Percentiles rank a stretch among this genome's conserved stretches.
These are phyloP conservation scores for Ustilago curta DNA, from an alignment of 1,284 basidiomycete genomes.

Conservation along the genomic window DNA sequence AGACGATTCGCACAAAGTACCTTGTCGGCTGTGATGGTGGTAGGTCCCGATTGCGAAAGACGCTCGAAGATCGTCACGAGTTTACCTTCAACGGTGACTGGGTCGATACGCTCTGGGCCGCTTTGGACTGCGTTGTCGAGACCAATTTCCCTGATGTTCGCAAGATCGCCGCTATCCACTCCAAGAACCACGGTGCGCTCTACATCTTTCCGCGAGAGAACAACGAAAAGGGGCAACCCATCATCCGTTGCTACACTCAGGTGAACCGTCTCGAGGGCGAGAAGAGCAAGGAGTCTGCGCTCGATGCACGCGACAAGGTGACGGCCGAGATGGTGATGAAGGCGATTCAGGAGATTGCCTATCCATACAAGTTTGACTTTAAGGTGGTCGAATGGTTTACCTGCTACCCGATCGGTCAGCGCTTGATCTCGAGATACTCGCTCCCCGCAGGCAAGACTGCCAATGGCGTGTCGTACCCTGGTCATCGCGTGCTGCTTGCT, in stretches of 20 bases:
- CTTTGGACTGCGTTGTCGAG: conserved; percentile 65
- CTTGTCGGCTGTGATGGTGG: conserved; percentile 70
- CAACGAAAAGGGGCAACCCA: conserved; percentile 67
- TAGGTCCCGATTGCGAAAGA: conserved; percentile 64
- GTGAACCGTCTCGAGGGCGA: conserved; percentile 64
- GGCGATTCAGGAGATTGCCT: conserved; percentile 70
- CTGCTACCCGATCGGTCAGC: conserved; percentile 68
- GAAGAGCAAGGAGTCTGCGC: conserved; percentile 59
- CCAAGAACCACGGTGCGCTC: conserved; percentile 64
- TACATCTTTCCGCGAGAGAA: conserved; percentile 70
- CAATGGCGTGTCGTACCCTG: conserved; percentile 37
- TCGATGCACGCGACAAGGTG: conserved; percentile 64
- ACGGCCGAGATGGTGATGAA: conserved; percentile 69
- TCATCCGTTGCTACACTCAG: conserved; percentile 69
- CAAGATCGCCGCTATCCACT: conserved; percentile 67
- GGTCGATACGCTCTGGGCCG: conserved; percentile 67
- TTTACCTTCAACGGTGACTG: conserved; percentile 63
- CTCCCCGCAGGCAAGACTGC: conserved; percentile 48
- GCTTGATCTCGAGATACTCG: conserved; percentile 58
- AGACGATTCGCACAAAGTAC: conserved; percentile 69
- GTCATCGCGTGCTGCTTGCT: conserved; percentile 69
- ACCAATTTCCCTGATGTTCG: conserved; percentile 66
- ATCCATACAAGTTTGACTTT: conserved; percentile 70
- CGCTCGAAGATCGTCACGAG: conserved; percentile 60
- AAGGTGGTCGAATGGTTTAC: conserved; percentile 70